Base-by-base conservation (phyloP, 1,284 basidiomycete species). In the Tilletia caries region DNA sequence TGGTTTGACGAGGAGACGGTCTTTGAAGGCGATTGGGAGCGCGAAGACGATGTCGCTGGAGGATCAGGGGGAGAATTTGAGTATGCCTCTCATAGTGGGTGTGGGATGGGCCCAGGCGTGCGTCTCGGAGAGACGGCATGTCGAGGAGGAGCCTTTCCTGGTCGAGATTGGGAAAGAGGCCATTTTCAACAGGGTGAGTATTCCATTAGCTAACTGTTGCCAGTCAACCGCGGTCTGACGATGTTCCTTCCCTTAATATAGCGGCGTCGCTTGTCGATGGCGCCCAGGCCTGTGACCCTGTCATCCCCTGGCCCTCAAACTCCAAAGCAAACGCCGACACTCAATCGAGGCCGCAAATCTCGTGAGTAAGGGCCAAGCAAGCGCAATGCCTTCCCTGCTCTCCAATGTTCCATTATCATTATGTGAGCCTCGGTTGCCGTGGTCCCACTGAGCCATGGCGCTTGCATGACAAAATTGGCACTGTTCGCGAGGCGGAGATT, bases 91-190 rank as follows among this genome's bases (percentile, higher is more conserved):
- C n/a, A 71, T 80, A 13, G 79, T 80, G n/a, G 75, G 76, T 2
- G 73, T 79, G 43, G 70, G 70, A 25, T 80, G 79, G 79, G 71
- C 79, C 0, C 71, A 73, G 25, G 72, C 75, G 33, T 80, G 77
- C 34, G 46, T 79, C 29, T 70, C 76, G 41, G 70, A 75, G 66
- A 75, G 65, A 0, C 66, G 68, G 33, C 75, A 70, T 65, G 76
- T 75, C 1, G 76, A 77, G 12, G 79, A 80, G 58, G 54, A 65
- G 65, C 72, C 73, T 18, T 80, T 75, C 34, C 67, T 80, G 20
- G 76, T 79, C n/a, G 79, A 80, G 65, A 71, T 80, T 8, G 79
- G 72, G 1, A 80, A 79, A 46, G 67, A 79, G 68, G 78, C 78
- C 23, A 73, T 79, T 65, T 79, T 79, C 32, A 67, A 71, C n/a